phyloP scores from a whole-genome alignment of 148 eudicot genomes.

The Silene conica region DNA sequence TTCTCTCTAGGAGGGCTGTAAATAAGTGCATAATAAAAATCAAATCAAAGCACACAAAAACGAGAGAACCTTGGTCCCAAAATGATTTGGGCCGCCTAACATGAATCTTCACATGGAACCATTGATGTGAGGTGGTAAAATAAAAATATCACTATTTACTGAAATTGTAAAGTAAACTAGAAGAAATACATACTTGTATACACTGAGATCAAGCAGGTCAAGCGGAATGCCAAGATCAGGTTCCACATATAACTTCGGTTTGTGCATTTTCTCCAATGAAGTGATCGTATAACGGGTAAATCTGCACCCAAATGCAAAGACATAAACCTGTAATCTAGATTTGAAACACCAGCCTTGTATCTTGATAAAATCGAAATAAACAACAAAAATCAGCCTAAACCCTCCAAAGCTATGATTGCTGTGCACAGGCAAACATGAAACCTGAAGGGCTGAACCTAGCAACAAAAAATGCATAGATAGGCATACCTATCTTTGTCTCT shows the following conservation, averaged over 20 bases:
- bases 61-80: background rate
- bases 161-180: background rate
- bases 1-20: constrained; percentile 73
- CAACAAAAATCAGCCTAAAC: background rate
- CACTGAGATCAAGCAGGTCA: constrained; percentile 97
- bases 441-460: background rate
- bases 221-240: constrained; percentile 98
- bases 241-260: constrained; percentile 83
- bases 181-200: constrained; percentile 63
- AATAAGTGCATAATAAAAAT: constrained; percentile 1
- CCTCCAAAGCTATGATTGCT: background rate
- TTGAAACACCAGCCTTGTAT: background rate
- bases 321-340: background rate
- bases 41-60: constrained; percentile 3
- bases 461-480: constrained; percentile 1
- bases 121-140: background rate
- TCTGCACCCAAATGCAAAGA: constrained; percentile 45
- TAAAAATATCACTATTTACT: background rate
- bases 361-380: no score
- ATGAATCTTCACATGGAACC: background rate
- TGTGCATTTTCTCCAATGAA: constrained; percentile 87
- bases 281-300: constrained; percentile 73
- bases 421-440: background rate
- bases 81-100: background rate
- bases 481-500: constrained; percentile 85